Evolutionary conservation across 2,329 filamentous ascomycete species (phyloP).

Genomic region (Apiospora pterosperma): DNA sequence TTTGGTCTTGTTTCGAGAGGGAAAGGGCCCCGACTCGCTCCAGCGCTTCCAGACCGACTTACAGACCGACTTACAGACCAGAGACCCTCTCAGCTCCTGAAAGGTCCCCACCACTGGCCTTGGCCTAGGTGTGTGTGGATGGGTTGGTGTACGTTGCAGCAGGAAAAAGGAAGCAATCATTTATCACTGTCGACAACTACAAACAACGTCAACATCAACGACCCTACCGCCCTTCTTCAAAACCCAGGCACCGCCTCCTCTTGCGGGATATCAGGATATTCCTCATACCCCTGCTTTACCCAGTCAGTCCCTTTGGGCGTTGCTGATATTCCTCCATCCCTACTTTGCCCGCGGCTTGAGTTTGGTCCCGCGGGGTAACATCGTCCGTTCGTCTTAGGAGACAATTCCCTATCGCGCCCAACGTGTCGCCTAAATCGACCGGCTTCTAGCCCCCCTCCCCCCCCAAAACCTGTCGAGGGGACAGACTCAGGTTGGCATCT

Average conservation of each 20-base stretch:
- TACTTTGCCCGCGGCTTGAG: background rate
- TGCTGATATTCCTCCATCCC: background rate
- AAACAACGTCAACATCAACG: background rate
- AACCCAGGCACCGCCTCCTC: background rate
- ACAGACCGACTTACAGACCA: background rate
- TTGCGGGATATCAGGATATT: background rate
- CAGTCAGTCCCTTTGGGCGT: background rate
- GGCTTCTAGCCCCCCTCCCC: background rate
- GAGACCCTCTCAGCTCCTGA: background rate
- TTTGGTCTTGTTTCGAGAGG: background rate
- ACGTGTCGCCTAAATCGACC: conserved; percentile 1
- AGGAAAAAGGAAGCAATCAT: background rate
- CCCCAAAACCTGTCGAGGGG: background rate
- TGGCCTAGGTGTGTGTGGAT: background rate
- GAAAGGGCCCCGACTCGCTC: background rate
- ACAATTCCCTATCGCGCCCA: conserved; percentile 2
- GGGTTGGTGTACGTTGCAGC: background rate
- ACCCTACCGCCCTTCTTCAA: background rate
- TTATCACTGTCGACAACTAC: background rate
- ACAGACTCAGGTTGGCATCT: background rate
- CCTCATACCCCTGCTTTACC: background rate
- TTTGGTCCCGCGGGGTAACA: background rate
- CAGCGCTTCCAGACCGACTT: conserved; percentile 3
- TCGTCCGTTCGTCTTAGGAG: background rate
- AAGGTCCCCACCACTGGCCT: background rate